Evolutionary conservation across 805 yeast genomes (phyloP).

Genomic region (Candida odintsovae): DNA sequence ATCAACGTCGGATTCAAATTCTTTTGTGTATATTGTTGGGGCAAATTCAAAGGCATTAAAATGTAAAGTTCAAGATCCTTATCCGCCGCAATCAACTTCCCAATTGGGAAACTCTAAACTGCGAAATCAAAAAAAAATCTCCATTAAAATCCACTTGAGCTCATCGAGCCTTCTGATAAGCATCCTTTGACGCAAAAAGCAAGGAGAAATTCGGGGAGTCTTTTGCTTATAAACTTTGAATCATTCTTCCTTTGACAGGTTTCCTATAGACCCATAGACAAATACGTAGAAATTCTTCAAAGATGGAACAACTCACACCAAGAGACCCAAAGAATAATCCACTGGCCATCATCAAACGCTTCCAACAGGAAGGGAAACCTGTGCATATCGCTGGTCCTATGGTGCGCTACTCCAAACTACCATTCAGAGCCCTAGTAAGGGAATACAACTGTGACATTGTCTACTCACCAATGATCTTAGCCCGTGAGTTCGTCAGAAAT

Average conservation of each 20-base stretch:
- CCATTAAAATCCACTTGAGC: neutral
- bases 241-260: neutral
- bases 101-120: neutral
- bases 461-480: slow-evolving; percentile 94
- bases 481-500: slow-evolving; percentile 89
- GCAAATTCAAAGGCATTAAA: too few relatives aligned
- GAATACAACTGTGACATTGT: slow-evolving; percentile 75
- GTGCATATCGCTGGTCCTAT: slow-evolving; percentile 84
- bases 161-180: neutral
- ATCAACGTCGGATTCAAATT: too few relatives aligned
- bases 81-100: neutral
- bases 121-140: neutral
- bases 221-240: neutral
- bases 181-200: neutral
- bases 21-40: neutral
- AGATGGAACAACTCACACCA: neutral
- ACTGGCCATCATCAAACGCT: slow-evolving; percentile 40
- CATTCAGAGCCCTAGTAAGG: slow-evolving; percentile 77
- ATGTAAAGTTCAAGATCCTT: too few relatives aligned
- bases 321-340: slow-evolving; percentile 48
- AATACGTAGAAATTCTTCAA: neutral
- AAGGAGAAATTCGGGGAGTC: neutral
- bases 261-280: neutral
- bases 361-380: slow-evolving; percentile 44
- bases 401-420: slow-evolving; percentile 94